Evolutionary conservation across 73 alveolate species (phyloP), one percentile per base, ranked within the genome.

Genomic region (Blepharisma stoltei): DNA sequence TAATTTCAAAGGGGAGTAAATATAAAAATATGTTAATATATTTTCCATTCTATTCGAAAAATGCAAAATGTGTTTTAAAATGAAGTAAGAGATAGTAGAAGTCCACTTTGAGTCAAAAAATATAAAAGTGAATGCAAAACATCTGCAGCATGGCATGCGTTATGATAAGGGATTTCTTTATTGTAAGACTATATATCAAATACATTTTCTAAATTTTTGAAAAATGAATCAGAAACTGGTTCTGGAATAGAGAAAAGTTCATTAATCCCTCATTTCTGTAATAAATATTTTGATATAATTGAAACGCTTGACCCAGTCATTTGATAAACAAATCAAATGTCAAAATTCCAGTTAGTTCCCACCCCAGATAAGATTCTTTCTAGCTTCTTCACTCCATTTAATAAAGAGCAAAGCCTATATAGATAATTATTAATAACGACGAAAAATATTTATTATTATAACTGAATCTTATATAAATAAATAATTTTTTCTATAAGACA

Each of bases 131-230:
- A 75, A 7, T 60, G 73, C 48, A 60, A 25, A 60, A 92, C 90
- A 77, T 92, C 97, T 0, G 89, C 89, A 7, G 96, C 98, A 76
- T 92, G 98, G 43, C 92, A 70, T 75, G 86, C 95, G 21, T 91
- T 92, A 82, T 92, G 98, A 68, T 92, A 92, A 14, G 90, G 88
- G 78, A 85, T 91, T 14, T 85, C 60, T 38, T 69, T 71, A 69
- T 92, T 32, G 41, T 32, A 32, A 3, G 41, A 32, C 41, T 32
- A 32, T 32, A 32, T 54, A 41, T 66, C 55, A 69, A 89, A 92
- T 23, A 90, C 93, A 6, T 65, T 67, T 11, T 80, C 78, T 4
- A 91, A 67, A 48, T 80, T 75, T 45, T 69, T 54, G 49, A 90
- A 50, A 89, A 88, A 90, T 49, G 67, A 78, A 54, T 85, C 89